A percentile compares a stretch with the other conserved stretches of the same genome.
Evolutionary conservation across 2,329 filamentous ascomycete genomes (phyloP).

Genomic region (Colletotrichum eremochloae): DNA sequence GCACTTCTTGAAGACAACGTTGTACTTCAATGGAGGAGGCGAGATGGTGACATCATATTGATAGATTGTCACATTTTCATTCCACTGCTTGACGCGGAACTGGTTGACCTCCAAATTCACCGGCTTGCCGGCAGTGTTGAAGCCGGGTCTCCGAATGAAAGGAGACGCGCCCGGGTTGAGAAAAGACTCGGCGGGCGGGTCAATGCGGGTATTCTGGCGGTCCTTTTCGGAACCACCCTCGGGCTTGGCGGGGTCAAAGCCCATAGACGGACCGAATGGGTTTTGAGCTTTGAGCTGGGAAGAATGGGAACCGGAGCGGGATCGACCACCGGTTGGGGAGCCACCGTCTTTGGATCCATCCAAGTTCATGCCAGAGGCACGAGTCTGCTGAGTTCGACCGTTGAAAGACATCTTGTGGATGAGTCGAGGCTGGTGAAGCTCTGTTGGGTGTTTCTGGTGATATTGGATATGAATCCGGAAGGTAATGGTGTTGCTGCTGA

Average conservation of each 20-base stretch:
- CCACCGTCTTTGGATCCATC: conserved; percentile 23
- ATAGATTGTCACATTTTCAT: conserved; percentile 72
- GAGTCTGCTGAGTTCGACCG: conserved; percentile 9
- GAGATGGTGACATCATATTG: conserved; percentile 87
- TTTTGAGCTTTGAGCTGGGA: conserved; percentile 14
- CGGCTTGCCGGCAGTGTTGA: conserved; percentile 69
- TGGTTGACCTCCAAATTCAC: conserved; percentile 77
- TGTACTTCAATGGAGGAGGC: conserved; percentile 70
- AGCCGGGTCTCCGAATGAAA: conserved; percentile 64
- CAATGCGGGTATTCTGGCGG: conserved; percentile 63
- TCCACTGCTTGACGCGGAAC: conserved; percentile 74
- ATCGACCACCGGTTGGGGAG: conserved; percentile 20
- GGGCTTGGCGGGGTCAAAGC: conserved; percentile 60
- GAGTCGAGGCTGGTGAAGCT: background rate
- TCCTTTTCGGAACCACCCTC: conserved; percentile 45
- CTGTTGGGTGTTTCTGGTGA: background rate
- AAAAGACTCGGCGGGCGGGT: conserved; percentile 71
- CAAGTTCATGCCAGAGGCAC: conserved; percentile 22
- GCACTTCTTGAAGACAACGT: conserved; percentile 78
- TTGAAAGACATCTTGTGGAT: conserved; percentile 20
- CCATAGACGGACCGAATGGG: conserved; percentile 46
- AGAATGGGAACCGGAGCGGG: conserved; percentile 28
- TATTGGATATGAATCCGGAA: background rate
- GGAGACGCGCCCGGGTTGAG: conserved; percentile 48
- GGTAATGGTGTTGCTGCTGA: background rate